Percentiles rank a stretch among this genome's conserved stretches.
Evolutionary conservation across 2,329 filamentous ascomycete genomes (phyloP).

Genomic region (Fusarium subtropicale): DNA sequence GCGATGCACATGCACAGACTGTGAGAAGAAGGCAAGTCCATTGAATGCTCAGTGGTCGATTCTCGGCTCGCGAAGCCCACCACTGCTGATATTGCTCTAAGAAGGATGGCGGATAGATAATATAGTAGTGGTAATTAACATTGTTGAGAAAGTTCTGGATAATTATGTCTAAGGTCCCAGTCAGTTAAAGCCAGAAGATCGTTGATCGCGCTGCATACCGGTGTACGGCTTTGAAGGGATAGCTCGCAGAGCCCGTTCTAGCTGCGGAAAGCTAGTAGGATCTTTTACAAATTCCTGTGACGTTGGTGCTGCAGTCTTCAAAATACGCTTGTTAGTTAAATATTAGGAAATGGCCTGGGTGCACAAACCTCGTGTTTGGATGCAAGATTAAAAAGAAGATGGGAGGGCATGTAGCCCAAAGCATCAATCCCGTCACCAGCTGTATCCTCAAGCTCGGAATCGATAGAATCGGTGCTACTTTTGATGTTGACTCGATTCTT

Average conservation of each 20-base stretch:
- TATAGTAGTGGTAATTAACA: slow-evolving; percentile 56
- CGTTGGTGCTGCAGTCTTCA: slow-evolving; percentile 24
- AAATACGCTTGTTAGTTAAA: neutral
- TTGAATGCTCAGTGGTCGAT: slow-evolving; percentile 50
- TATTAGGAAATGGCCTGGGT: neutral
- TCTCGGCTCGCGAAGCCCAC: slow-evolving; percentile 50
- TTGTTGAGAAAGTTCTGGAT: slow-evolving; percentile 54
- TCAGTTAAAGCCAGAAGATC: slow-evolving; percentile 11
- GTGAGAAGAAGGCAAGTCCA: slow-evolving; percentile 55
- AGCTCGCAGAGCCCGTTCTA: slow-evolving; percentile 49
- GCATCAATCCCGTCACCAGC: slow-evolving; percentile 49
- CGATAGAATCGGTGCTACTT: slow-evolving; percentile 26
- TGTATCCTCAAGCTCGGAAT: slow-evolving; percentile 43
- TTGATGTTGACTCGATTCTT: slow-evolving; percentile 44
- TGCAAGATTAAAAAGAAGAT: slow-evolving; percentile 49
- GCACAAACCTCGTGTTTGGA: slow-evolving; percentile 45
- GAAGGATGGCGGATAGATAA: slow-evolving; percentile 53
- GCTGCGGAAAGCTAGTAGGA: slow-evolving; percentile 44
- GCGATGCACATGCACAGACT: slow-evolving; percentile 54
- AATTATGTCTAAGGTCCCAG: slow-evolving; percentile 48
- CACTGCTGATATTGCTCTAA: slow-evolving; percentile 53
- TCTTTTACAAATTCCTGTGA: slow-evolving; percentile 43
- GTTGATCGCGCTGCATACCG: slow-evolving; percentile 44
- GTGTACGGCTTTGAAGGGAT: slow-evolving; percentile 52
- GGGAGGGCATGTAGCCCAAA: slow-evolving; percentile 52